These are phyloP conservation scores for Perkinsus olseni DNA, from an alignment of 169 alveolate species.

Conservation along the genomic window DNA sequence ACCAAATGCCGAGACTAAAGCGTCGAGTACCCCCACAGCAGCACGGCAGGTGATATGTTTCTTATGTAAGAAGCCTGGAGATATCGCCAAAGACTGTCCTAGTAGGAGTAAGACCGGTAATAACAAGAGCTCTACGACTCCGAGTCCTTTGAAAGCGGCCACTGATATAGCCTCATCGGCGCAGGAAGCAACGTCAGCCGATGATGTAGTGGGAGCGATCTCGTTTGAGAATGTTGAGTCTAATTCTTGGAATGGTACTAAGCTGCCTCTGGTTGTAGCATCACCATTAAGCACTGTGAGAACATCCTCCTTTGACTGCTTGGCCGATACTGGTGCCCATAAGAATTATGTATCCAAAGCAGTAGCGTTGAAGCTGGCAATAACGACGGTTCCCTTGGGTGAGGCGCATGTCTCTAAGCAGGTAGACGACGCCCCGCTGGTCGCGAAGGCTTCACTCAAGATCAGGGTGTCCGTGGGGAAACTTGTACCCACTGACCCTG, in stretches of 20 bases:
- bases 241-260: background rate
- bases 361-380: background rate
- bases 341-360: background rate
- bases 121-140: too few relatives aligned
- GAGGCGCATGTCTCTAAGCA: background rate
- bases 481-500: background rate
- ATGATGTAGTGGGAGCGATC: background rate
- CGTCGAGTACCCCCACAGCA: too few relatives aligned
- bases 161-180: background rate
- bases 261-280: background rate
- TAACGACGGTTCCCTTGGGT: background rate
- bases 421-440: background rate
- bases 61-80: background rate
- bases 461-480: background rate
- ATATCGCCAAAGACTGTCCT: background rate
- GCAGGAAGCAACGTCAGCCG: background rate
- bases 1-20: background rate
- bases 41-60: too few relatives aligned
- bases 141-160: background rate
- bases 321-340: background rate
- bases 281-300: background rate
- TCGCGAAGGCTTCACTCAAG: background rate
- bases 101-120: background rate
- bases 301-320: background rate
- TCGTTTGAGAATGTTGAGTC: background rate